Base-by-base conservation (phyloP, 495 filamentous ascomycete genomes). In the Penicillium canariense region DNA sequence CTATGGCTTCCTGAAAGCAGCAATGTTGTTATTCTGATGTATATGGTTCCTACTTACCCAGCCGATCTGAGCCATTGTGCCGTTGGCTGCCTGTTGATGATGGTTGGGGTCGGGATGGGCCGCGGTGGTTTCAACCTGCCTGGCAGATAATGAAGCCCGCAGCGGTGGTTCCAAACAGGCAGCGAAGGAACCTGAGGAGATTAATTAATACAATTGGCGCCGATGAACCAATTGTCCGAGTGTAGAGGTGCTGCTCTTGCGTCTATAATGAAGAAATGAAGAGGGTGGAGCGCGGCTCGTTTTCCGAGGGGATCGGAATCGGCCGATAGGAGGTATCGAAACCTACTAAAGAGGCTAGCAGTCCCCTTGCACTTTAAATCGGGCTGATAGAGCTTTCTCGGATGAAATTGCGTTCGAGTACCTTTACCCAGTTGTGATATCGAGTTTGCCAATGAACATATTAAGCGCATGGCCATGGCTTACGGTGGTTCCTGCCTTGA, bases 21-120 rank as follows among this genome's bases (percentile, higher is more conserved):
- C 31, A 3, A n/a, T 6, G 8, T n/a, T n/a, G 4, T 25, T 30
- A 14, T 12, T 6, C 7, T 3, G 0, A 4, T 20, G 15, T 5
- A 18, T 48, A 5, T 11, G 27, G 36, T 10, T 26, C 15, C 11
- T 14, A 53, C 59, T 56, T 57, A 70, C 72, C 72, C 72, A 76
- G 60, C 72, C 72, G 46, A 76, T 70, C 58, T 70, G 71, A 57
- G 65, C 51, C 72, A 75, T 74, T 23, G 22, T 63, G 65, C 18
- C 44, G 22, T 40, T 12, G 6, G 15, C n/a, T 55, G 18, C 6
- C 12, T 32, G 34, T 25, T 38, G 25, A 9, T 44, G 27, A 2
- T 31, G 14, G 18, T 23, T 40, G 20, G 22, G 25, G 18, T 43
- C 22, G 43, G n/a, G 18, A 46, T 30, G 43, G 26, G 9, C 43